These are phyloP conservation scores for Clavispora santaluciae DNA, from an alignment of 805 yeast genomes.

Conservation along the genomic window DNA sequence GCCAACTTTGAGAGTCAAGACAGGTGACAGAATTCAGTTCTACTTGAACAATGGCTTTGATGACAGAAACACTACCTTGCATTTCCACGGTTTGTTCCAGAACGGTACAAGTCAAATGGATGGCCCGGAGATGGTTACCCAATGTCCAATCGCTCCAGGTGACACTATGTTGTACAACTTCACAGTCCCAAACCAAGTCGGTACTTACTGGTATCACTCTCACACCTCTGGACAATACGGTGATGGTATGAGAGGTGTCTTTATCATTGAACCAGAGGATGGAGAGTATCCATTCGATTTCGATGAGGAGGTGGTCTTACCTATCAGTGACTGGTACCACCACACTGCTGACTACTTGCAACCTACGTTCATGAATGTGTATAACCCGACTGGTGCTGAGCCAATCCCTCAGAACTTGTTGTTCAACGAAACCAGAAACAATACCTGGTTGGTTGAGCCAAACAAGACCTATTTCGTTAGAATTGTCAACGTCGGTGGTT, in stretches of 20 bases:
- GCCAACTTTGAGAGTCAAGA: conserved; percentile 73
- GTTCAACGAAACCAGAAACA: conserved; percentile 75
- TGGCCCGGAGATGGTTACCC: conserved; percentile 84
- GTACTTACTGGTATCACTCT: conserved; percentile 97
- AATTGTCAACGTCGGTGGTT: conserved; percentile 83
- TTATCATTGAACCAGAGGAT: conserved; percentile 52
- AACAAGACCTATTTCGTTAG: conserved; percentile 79
- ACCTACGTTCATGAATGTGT: conserved; percentile 56
- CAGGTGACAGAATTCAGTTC: conserved; percentile 73
- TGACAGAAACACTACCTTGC: conserved; percentile 66
- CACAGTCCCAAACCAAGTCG: conserved; percentile 77
- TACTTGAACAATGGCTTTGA: conserved; percentile 72
- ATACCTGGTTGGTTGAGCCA: conserved; percentile 77
- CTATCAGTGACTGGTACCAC: conserved; percentile 89
- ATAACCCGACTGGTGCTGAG: conserved; percentile 97
- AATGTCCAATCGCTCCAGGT: conserved; percentile 89
- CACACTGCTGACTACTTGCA: conserved; percentile 47
- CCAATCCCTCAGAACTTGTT: conserved; percentile 85
- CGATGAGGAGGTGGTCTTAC: conserved; percentile 71
- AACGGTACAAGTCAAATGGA: conserved; percentile 75
- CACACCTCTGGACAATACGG: conserved; percentile 88
- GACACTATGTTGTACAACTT: conserved; percentile 77
- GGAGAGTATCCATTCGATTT: conserved; percentile 64
- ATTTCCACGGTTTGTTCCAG: conserved; percentile 93
- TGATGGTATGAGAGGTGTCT: conserved; percentile 83